Evolutionary conservation across 2,329 filamentous ascomycete species (phyloP).

Genomic region (Tothia fuscella): DNA sequence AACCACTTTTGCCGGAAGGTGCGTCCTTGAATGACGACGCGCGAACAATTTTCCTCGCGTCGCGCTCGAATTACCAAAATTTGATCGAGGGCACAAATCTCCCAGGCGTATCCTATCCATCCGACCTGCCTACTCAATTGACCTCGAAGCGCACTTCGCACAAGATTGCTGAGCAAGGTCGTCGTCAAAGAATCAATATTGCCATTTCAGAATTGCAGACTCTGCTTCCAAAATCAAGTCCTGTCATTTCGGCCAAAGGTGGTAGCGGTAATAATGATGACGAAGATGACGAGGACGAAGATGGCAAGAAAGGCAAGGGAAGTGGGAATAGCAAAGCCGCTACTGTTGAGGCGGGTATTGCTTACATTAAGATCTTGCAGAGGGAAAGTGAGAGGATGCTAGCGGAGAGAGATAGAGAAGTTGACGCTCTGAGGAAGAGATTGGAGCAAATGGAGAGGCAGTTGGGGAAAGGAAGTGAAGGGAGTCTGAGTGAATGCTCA

Average conservation of each 20-base stretch:
- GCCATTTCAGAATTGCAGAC: slow-evolving; percentile 85
- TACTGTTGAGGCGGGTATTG: slow-evolving; percentile 93
- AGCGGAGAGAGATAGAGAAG: no score
- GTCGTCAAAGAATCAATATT: slow-evolving; percentile 88
- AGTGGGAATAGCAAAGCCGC: slow-evolving; percentile 71
- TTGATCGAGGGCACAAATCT: slow-evolving; percentile 87
- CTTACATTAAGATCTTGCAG: slow-evolving; percentile 82
- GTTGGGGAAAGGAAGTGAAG: no score
- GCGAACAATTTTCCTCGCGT: slow-evolving; percentile 67
- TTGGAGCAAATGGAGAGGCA: no score
- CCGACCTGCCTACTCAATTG: slow-evolving; percentile 80
- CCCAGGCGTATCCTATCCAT: slow-evolving; percentile 81
- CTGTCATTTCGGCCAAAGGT: slow-evolving; percentile 19
- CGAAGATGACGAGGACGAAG: slow-evolving; percentile 7
- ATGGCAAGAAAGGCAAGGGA: slow-evolving; percentile 14
- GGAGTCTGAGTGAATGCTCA: no score
- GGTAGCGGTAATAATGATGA: slow-evolving; percentile 1
- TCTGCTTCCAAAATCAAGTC: slow-evolving; percentile 47
- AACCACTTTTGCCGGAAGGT: slow-evolving; percentile 68
- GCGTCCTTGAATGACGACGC: slow-evolving; percentile 45
- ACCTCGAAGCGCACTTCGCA: slow-evolving; percentile 95
- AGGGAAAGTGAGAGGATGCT: no score
- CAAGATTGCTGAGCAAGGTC: slow-evolving; percentile 94
- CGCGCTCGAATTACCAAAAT: slow-evolving; percentile 97
- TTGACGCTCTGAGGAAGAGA: no score